Base-by-base conservation (phyloP, 1,284 basidiomycete genomes). In the Coniferiporia sulphurascens region DNA sequence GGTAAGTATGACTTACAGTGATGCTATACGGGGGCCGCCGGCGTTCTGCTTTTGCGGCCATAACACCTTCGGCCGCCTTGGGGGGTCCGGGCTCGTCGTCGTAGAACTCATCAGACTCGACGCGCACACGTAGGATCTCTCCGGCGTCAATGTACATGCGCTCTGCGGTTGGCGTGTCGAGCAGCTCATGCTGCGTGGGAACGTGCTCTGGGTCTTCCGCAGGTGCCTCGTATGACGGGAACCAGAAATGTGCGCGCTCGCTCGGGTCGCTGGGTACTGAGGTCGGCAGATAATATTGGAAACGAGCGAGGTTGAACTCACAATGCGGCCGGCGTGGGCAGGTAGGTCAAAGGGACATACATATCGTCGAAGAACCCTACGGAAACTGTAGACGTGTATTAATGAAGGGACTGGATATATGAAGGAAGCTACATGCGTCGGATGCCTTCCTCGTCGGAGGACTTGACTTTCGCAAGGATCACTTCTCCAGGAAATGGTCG, bases 351-450 rank as follows among this genome's bases (percentile, higher is more conserved):
- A 48, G 78, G 89, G 51, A 98, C 83, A 70, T 93, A 91, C 43
- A 98, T 88, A 68, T 98, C 95, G 70, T 96, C 92, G 69, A 98
- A 99, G 76, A 99, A 98, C 13, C 88, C 90, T 41, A 97, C 73
- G 7, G 90, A 86, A 36, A 98, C 93, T 96, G 38, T 66, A 36
- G 55, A 44, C 34, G 15, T 50, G 60, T 10, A 34, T 17, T 48
- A 3, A 53, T 44, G 54, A n/a, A 22, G 53, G 36, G 45, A 17
- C 58, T 32, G 45, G 52, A 58, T 50, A 6, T 46, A 58, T 53
- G 57, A 41, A 32, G 9, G 48, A 17, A 49, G 41, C 4, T 2
- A 75, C 88, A 57, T 66, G 95, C 95, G 72, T 74, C 91, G 77
- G 63, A 98, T 87, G 12, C 91, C 91, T 52, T 89, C 83, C 65